Evolutionary conservation across 129 eudicot species (phyloP).

Genomic region (Chrysanthemum seticuspe): DNA sequence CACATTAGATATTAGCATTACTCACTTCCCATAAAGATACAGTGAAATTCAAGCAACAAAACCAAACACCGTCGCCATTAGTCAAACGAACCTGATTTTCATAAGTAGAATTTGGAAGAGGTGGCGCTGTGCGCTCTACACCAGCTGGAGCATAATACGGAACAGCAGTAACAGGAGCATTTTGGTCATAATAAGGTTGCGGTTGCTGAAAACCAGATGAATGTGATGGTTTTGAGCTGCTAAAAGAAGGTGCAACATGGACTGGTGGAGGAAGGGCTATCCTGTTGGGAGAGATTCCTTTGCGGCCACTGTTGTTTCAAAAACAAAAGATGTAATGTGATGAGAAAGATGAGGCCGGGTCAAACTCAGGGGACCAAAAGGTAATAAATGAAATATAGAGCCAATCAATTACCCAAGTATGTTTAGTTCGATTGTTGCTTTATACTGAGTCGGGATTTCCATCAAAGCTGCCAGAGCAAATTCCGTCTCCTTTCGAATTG

Average conservation of each 20-base stretch:
- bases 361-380: slow-evolving; percentile 13
- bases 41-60: background rate
- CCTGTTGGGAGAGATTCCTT: slow-evolving; percentile 61
- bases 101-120: slow-evolving; percentile 56
- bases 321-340: slow-evolving; percentile 4
- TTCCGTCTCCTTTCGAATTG: slow-evolving; percentile 92
- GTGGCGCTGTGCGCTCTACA: slow-evolving; percentile 48
- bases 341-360: background rate
- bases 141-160: slow-evolving; percentile 44
- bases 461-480: slow-evolving; percentile 94
- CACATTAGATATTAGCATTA: slow-evolving; percentile 11
- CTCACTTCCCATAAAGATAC: background rate
- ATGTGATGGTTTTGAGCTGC: slow-evolving; percentile 49
- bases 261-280: slow-evolving; percentile 90
- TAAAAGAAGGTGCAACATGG: slow-evolving; percentile 41
- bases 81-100: slow-evolving; percentile 63
- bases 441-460: slow-evolving; percentile 96
- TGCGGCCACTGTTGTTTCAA: slow-evolving; percentile 42
- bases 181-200: slow-evolving; percentile 47
- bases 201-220: slow-evolving; percentile 43
- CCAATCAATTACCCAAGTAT: slow-evolving; percentile 64
- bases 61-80: background rate
- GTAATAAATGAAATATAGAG: slow-evolving; percentile 1
- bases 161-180: slow-evolving; percentile 42
- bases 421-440: slow-evolving; percentile 86